phyloP scores from a whole-genome alignment of 768 basidiomycete genomes.

The Naematelia aurantialba region DNA sequence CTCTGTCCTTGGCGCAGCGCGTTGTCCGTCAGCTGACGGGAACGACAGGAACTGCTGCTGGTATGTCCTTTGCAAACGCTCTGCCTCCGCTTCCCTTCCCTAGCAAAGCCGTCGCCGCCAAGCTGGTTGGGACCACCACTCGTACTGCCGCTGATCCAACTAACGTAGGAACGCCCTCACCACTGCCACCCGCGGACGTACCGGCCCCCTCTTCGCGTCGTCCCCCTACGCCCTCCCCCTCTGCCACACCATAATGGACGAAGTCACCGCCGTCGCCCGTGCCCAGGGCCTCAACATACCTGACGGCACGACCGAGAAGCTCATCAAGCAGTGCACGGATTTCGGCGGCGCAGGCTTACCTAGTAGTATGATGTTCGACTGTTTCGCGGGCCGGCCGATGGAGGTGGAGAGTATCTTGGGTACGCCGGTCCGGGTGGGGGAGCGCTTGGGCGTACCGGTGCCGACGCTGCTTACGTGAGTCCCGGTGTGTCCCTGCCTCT shows the following conservation, averaged over 20 bases:
- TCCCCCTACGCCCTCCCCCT: constrained; percentile 36
- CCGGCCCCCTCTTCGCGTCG: constrained; percentile 40
- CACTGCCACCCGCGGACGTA: constrained; percentile 39
- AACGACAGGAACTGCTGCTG: constrained; percentile 29
- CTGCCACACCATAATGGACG: constrained; percentile 41
- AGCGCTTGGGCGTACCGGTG: constrained; percentile 35
- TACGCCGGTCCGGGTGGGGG: constrained; percentile 42
- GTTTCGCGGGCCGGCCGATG: constrained; percentile 41
- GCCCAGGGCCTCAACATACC: constrained; percentile 44
- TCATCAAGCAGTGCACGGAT: constrained; percentile 45
- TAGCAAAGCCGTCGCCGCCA: too few relatives aligned
- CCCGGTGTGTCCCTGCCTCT: too few relatives aligned
- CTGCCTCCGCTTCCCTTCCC: too few relatives aligned
- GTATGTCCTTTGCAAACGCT: not conserved
- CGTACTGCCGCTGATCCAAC: not conserved
- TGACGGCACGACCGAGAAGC: constrained; percentile 39
- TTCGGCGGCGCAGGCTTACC: constrained; percentile 40
- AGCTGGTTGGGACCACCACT: too few relatives aligned
- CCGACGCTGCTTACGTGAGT: constrained; percentile 44
- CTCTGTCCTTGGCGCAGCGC: not conserved
- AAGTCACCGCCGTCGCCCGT: constrained; percentile 42
- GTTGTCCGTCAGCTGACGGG: not conserved
- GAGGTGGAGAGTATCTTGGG: constrained; percentile 48
- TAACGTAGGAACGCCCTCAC: constrained; percentile 43
- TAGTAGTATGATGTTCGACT: constrained; percentile 46